Base-by-base conservation (phyloP, 192 early-diverging fungal genomes). In the Umbelopsis sp. region DNA sequence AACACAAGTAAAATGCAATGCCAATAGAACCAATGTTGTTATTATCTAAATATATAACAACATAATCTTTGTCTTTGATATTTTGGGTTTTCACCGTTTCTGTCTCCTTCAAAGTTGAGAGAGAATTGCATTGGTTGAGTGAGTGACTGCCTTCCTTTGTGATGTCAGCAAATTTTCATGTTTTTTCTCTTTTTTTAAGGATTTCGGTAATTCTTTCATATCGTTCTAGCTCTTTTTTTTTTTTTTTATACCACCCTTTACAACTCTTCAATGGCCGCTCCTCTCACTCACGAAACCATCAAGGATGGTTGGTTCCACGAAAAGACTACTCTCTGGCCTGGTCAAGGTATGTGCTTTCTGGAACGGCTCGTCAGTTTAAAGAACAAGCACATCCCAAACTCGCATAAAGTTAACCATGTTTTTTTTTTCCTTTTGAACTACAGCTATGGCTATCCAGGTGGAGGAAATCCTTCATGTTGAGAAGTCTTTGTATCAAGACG, bases 291-390 rank as follows among this genome's bases (percentile, higher is more conserved):
- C 87, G 90, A 94, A 38, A 94, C 93, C 85, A 93, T 99, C 85
- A 82, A 84, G 75, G 91, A 97, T 81, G 96, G 94, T 52, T 99
- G 98, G 98, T 99, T 99, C 94, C 87, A 87, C 75, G 98, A 99
- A 86, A 90, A 91, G 72, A 80, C 88, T 56, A 88, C 92, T 52
- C 90, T 99, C 82, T 99, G 98, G 98, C 98, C 98, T 49, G 98
- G 98, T 44, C 98, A 99, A 86, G 90, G 91, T 93, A 84, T 69
- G 70, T 25, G 0, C 2, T 38, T 3, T 0, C 22, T 8, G 5
- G 12, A 49, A 49, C 11, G 47, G 47, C 47, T 17, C 47, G 6
- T 17, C 47, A n/a, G 6, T n/a, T 2, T 9, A 2, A 17, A 2
- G 14, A 32, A 34, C 12, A 31, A 10, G 25, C 11, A 26, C 26